Conservation (phyloP, 306 rosid genomes). For the Cucurbita pepo region DNA sequence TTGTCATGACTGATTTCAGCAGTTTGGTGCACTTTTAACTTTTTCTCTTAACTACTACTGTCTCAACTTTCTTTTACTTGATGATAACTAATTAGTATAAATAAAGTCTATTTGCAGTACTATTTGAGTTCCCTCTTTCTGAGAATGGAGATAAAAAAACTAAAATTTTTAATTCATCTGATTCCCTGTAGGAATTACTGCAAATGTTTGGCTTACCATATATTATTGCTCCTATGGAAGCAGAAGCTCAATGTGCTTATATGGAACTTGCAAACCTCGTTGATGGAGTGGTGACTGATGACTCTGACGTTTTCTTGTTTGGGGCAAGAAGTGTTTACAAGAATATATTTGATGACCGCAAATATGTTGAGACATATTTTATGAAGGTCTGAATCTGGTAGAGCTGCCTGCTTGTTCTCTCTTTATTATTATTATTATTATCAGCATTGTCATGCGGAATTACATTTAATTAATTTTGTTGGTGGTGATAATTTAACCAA, state of each 20-base stretch:
- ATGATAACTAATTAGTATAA: background rate
- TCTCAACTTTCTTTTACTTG: background rate
- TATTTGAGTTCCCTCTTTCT: background rate
- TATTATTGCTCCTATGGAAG: constrained; percentile 97
- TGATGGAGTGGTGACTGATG: constrained; percentile 98
- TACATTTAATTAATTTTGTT: background rate
- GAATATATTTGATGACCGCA: constrained; percentile 93
- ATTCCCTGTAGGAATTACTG: constrained; percentile 54
- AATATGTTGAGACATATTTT: constrained; percentile 90
- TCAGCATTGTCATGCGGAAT: background rate
- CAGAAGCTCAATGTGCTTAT: constrained; percentile 94
- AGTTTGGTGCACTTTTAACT: background rate
- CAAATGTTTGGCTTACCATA: constrained; percentile 97
- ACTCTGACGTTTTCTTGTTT: constrained; percentile 80
- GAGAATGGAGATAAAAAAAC: constrained; percentile 2
- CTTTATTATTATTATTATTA: background rate
- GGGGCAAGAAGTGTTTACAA: constrained; percentile 90
- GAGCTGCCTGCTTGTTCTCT: constrained; percentile 3
- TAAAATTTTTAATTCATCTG: constrained; percentile 2
- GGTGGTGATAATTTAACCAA: background rate
- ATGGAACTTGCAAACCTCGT: constrained; percentile 73
- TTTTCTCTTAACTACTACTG: background rate
- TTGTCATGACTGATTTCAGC: background rate
- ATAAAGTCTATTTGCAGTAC: background rate
- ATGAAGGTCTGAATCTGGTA: constrained; percentile 50